A percentile compares a stretch with the other conserved stretches of the same genome.
Evolutionary conservation across 495 filamentous ascomycete species (phyloP).

Genomic region (Clohesyomyces aquaticus): DNA sequence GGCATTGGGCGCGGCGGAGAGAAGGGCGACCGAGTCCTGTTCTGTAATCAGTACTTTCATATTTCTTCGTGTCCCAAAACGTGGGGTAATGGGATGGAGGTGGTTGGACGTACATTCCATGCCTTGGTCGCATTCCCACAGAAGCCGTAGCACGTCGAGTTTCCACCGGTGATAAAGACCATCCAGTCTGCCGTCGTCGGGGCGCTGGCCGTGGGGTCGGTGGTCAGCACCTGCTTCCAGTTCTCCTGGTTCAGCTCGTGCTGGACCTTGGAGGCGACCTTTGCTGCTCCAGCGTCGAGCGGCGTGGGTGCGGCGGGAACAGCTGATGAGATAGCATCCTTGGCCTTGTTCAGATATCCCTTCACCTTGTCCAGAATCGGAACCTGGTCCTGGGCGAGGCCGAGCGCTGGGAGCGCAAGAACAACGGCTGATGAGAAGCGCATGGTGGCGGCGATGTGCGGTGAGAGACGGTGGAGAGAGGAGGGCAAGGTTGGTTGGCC

Average conservation of each 20-base stretch:
- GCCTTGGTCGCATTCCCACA: slow-evolving; percentile 58
- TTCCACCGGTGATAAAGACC: slow-evolving; percentile 78
- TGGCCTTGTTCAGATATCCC: slow-evolving; percentile 65
- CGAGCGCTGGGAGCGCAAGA: slow-evolving; percentile 70
- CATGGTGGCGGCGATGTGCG: slow-evolving; percentile 58
- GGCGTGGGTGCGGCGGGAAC: slow-evolving; percentile 49
- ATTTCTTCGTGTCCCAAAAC: background rate
- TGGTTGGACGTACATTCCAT: slow-evolving; percentile 64
- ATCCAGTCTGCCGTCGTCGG: slow-evolving; percentile 73
- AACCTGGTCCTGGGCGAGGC: slow-evolving; percentile 73
- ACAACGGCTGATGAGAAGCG: slow-evolving; percentile 67
- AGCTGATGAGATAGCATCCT: slow-evolving; percentile 60
- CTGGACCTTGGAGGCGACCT: slow-evolving; percentile 57
- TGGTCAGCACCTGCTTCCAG: slow-evolving; percentile 71
- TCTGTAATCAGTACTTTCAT: slow-evolving; percentile 35
- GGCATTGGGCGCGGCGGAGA: slow-evolving; percentile 65
- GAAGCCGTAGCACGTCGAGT: slow-evolving; percentile 81
- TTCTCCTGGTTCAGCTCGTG: slow-evolving; percentile 67
- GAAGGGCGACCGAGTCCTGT: slow-evolving; percentile 69
- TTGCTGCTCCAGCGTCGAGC: slow-evolving; percentile 58
- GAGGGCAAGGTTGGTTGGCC: slow-evolving; percentile 11
- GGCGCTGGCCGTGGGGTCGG: slow-evolving; percentile 58
- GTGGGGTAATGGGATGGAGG: background rate
- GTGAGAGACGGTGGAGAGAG: background rate
- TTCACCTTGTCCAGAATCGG: slow-evolving; percentile 70